These are phyloP conservation scores for Kodamaea anthophila DNA, from an alignment of 1,139 yeast species.

Conservation along the genomic window DNA sequence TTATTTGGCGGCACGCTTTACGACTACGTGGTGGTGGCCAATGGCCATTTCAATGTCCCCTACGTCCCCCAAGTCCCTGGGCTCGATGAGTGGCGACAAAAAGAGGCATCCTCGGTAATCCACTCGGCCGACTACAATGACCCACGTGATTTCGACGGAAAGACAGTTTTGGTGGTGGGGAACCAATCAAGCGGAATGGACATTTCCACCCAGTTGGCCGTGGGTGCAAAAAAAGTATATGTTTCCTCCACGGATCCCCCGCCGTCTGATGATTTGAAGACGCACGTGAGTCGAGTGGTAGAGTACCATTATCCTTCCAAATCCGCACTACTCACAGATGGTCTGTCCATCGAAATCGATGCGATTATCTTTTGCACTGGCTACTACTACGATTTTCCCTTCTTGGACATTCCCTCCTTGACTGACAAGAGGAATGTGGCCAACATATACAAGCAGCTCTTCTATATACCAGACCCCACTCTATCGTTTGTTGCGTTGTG, in stretches of 20 bases:
- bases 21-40: constrained; percentile 43
- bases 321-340: constrained; percentile 25
- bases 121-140: constrained; percentile 42
- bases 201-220: constrained; percentile 38
- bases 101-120: constrained; percentile 24
- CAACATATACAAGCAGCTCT: constrained; percentile 37
- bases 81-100: constrained; percentile 30
- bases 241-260: constrained; percentile 27
- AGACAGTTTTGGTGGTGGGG: constrained; percentile 44
- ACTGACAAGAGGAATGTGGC: constrained; percentile 29
- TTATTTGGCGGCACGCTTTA: constrained; percentile 13
- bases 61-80: constrained; percentile 41
- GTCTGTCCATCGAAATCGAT: constrained; percentile 27
- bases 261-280: constrained; percentile 11
- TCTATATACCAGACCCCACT: constrained; percentile 41
- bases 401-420: constrained; percentile 24
- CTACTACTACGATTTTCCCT: constrained; percentile 39
- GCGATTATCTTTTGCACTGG: constrained; percentile 44
- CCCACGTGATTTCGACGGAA: constrained; percentile 23
- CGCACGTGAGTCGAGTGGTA: constrained; percentile 23
- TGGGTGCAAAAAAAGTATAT: constrained; percentile 32
- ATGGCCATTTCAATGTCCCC: constrained; percentile 45
- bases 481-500: constrained; percentile 33
- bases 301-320: constrained; percentile 22
- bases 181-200: constrained; percentile 45